These are phyloP conservation scores for Dryas octopetala DNA, from an alignment of 306 rosid species.

Conservation along the genomic window DNA sequence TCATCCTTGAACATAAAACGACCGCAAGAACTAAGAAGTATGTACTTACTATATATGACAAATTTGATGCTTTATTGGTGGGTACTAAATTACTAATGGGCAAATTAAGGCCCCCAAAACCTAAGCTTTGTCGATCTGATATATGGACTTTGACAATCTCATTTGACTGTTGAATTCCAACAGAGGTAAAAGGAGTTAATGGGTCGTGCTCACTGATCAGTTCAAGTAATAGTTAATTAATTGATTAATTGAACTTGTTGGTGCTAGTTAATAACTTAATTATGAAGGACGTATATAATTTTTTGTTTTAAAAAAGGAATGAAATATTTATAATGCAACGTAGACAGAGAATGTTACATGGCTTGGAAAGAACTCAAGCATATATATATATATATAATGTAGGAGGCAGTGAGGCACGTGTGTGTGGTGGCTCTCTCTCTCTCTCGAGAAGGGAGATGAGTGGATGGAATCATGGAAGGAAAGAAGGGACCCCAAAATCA, in stretches of 20 bases:
- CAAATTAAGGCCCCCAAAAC: background rate
- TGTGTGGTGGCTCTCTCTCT: constrained; percentile 27
- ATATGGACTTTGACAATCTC: too few species aligned
- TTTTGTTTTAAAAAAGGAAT: background rate
- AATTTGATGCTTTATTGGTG: too few species aligned
- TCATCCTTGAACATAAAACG: background rate
- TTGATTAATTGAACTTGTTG: background rate
- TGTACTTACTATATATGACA: too few species aligned
- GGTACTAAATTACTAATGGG: too few species aligned
- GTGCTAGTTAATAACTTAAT: too few species aligned
- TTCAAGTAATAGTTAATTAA: background rate
- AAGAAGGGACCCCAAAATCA: constrained; percentile 4
- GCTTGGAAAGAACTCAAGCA: constrained; percentile 51
- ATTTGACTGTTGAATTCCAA: background rate
- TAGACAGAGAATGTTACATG: constrained; percentile 29
- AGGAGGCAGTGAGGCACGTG: constrained; percentile 50
- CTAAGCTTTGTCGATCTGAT: constrained; percentile 16
- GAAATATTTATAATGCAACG: background rate
- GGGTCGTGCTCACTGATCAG: background rate
- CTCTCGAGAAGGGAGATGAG: background rate
- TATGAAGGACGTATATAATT: too few species aligned
- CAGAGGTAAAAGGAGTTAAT: background rate
- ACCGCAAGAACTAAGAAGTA: background rate
- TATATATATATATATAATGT: background rate
- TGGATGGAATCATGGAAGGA: constrained; percentile 5